Conservation (phyloP, 2,329 filamentous ascomycete genomes). For the Ascochyta fabae region DNA sequence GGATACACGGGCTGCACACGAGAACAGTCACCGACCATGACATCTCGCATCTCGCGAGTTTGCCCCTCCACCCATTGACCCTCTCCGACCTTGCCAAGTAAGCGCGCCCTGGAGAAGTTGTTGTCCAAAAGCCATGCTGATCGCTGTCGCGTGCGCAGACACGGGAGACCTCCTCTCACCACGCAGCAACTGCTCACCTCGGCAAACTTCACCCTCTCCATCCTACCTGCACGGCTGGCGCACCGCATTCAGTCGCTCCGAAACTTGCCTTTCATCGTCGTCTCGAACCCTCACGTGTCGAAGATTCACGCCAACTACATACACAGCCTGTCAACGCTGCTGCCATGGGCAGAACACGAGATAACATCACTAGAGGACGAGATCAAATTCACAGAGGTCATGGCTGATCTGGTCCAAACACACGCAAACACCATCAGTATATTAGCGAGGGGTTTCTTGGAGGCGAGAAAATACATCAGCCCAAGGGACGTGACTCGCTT, state of each 20-base stretch:
- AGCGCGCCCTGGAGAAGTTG: constrained; percentile 23
- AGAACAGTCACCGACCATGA: constrained; percentile 69
- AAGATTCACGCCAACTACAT: constrained; percentile 97
- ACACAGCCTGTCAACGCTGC: constrained; percentile 86
- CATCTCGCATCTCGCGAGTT: constrained; percentile 77
- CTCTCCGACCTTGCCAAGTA: constrained; percentile 89
- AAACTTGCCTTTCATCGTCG: constrained; percentile 95
- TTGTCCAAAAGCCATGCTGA: constrained; percentile 10
- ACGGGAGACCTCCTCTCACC: constrained; percentile 84
- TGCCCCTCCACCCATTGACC: constrained; percentile 80
- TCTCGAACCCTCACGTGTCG: constrained; percentile 94
- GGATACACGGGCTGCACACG: constrained; percentile 43
- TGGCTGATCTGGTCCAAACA: constrained; percentile 93
- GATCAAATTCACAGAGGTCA: constrained; percentile 86
- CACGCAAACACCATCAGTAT: constrained; percentile 94
- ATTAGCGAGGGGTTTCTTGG: constrained; percentile 88
- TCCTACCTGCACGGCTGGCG: constrained; percentile 89
- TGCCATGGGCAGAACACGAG: constrained; percentile 78
- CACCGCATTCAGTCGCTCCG: constrained; percentile 92
- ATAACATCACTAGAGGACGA: constrained; percentile 85
- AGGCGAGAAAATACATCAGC: constrained; percentile 89
- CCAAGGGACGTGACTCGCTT: constrained; percentile 85
- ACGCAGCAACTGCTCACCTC: constrained; percentile 81
- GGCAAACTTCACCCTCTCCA: constrained; percentile 92
- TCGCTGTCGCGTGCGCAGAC: constrained; percentile 50